Evolutionary conservation across 495 filamentous ascomycete species (phyloP).

Genomic region (Clavariopsis aquatica): DNA sequence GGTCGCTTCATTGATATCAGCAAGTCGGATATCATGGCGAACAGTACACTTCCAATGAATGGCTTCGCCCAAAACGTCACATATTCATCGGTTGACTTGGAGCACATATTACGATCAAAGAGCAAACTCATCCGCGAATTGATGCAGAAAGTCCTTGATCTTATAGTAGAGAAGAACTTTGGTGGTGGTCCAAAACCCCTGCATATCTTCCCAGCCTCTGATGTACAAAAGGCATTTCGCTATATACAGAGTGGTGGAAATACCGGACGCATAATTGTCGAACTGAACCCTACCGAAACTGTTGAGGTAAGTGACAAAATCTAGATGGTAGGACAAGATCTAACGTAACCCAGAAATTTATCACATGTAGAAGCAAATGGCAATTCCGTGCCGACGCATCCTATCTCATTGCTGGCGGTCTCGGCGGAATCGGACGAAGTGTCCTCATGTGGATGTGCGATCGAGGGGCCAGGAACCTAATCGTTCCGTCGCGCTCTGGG

Average conservation of each 20-base stretch:
- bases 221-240: neutral
- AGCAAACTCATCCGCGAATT: neutral
- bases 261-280: neutral
- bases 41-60: neutral
- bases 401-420: constrained; percentile 34
- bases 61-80: neutral
- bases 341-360: neutral
- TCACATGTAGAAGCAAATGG: neutral
- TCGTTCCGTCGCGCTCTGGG: constrained; percentile 28
- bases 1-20: constrained; percentile 9
- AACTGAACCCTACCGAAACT: neutral
- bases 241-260: constrained; percentile 3
- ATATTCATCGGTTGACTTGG: neutral
- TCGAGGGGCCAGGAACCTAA: too few relatives aligned
- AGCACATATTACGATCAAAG: neutral
- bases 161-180: neutral
- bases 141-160: neutral
- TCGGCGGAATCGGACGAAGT: too few relatives aligned
- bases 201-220: neutral
- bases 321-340: neutral
- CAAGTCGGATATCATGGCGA: constrained; percentile 4
- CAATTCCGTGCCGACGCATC: constrained; percentile 16
- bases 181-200: neutral
- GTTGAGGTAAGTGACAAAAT: neutral
- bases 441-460: too few relatives aligned